Conservation (phyloP, 2,329 filamentous ascomycete genomes). For the Fusarium newnesense region DNA sequence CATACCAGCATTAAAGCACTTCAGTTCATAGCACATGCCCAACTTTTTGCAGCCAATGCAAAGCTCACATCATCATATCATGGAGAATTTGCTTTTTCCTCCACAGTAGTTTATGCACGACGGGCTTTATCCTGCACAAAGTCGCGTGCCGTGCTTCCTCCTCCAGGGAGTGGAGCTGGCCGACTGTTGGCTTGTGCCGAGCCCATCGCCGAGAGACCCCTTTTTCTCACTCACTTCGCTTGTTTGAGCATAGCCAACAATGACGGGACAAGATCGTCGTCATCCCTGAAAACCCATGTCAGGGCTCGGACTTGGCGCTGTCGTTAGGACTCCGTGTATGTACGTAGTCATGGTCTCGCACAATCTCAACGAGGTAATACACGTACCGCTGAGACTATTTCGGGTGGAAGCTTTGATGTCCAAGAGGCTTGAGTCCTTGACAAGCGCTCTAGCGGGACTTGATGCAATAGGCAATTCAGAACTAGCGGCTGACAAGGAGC, state of each 20-base stretch:
- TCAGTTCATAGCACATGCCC: constrained; percentile 11
- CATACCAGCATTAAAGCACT: constrained; percentile 23
- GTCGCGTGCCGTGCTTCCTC: constrained; percentile 42
- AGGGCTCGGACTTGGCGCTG: constrained; percentile 24
- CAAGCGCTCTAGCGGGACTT: constrained; percentile 15
- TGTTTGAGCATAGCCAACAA: constrained; percentile 24
- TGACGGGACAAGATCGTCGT: constrained; percentile 33
- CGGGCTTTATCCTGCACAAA: constrained; percentile 35
- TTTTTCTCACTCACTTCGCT: constrained; percentile 37
- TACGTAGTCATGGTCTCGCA: constrained; percentile 1
- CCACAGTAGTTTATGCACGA: constrained; percentile 33
- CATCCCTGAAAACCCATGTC: constrained; percentile 24
- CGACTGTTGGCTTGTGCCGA: constrained; percentile 31
- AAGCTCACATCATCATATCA: constrained; percentile 34
- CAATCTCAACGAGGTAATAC: constrained; percentile 3
- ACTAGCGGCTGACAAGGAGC: constrained; percentile 26
- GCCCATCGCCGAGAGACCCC: constrained; percentile 36
- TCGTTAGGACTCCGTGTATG: constrained; percentile 4
- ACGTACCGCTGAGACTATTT: constrained; percentile 33
- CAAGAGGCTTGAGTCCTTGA: constrained; percentile 22
- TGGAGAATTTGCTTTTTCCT: constrained; percentile 29
- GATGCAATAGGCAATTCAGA: constrained; percentile 6
- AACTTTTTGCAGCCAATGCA: background rate
- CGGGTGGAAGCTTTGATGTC: constrained; percentile 20
- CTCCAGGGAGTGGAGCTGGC: constrained; percentile 23